phyloP scores from a whole-genome alignment of 441 rosid species.

The Croton laevigatus region DNA sequence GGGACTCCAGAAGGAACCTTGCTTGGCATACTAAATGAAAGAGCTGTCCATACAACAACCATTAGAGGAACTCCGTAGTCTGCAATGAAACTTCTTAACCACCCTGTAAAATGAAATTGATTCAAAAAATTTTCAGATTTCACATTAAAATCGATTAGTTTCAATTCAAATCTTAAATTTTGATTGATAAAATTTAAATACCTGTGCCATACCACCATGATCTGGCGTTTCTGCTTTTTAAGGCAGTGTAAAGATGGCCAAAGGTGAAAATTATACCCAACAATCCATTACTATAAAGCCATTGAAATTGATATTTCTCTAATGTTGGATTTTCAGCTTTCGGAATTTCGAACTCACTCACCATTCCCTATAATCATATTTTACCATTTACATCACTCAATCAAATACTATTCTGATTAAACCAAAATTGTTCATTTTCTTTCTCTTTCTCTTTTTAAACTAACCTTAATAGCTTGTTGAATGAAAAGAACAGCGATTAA shows the following conservation, averaged over 20 bases:
- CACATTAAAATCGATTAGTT: background rate
- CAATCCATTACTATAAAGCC: slow-evolving; percentile 78
- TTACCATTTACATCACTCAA: background rate
- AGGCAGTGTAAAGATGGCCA: slow-evolving; percentile 59
- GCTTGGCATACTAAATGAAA: slow-evolving; percentile 39
- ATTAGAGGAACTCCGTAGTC: slow-evolving; percentile 56
- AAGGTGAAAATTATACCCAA: slow-evolving; percentile 67
- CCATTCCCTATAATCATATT: slow-evolving; percentile 51
- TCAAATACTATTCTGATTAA: background rate
- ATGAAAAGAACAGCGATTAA: slow-evolving; percentile 52
- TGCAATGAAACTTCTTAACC: slow-evolving; percentile 46
- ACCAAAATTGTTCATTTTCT: slow-evolving; percentile 12
- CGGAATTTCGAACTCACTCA: slow-evolving; percentile 63
- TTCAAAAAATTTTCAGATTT: background rate
- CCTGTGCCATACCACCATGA: slow-evolving; percentile 81
- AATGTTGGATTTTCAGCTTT: slow-evolving; percentile 42
- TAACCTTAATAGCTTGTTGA: slow-evolving; percentile 51
- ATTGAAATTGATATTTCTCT: slow-evolving; percentile 58
- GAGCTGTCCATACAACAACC: slow-evolving; percentile 51
- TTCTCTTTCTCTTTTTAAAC: background rate
- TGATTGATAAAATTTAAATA: slow-evolving; percentile 4
- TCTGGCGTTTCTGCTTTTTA: slow-evolving; percentile 69
- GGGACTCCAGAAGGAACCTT: slow-evolving; percentile 52
- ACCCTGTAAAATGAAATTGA: slow-evolving; percentile 23
- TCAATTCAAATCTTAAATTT: background rate